phyloP scores from a whole-genome alignment of 2,329 filamentous ascomycete species.

The Phaeophleospora eucalypticola region DNA sequence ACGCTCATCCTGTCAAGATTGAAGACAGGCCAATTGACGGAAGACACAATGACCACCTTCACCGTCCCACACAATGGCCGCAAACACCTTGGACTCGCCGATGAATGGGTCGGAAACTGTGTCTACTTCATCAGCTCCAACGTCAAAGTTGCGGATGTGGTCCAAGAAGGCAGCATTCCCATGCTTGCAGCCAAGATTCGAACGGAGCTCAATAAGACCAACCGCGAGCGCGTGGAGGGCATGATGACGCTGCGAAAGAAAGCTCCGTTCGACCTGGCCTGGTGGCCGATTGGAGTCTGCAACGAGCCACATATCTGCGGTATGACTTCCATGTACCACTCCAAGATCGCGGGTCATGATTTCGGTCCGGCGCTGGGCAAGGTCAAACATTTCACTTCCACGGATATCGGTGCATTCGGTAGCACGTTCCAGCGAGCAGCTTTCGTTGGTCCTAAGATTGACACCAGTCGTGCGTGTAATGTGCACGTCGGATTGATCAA shows the following conservation, averaged over 20 bases:
- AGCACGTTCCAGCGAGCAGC: conserved; percentile 15
- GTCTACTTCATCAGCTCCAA: conserved; percentile 18
- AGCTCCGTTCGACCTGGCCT: conserved; percentile 14
- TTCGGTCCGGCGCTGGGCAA: conserved; percentile 12
- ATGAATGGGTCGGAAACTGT: conserved; percentile 20
- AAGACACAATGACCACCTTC: conserved; percentile 14
- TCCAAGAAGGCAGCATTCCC: conserved; percentile 13
- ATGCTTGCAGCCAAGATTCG: conserved; percentile 17
- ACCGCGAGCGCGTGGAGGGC: conserved; percentile 13
- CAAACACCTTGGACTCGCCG: conserved; percentile 14
- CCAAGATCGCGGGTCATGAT: conserved; percentile 12
- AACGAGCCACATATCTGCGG: conserved; percentile 13
- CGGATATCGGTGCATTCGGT: conserved; percentile 18
- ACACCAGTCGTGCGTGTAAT: conserved; percentile 14
- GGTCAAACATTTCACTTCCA: conserved; percentile 19
- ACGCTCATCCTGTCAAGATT: conserved; percentile 15
- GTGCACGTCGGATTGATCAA: conserved; percentile 17
- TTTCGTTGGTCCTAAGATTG: conserved; percentile 19
- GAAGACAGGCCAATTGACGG: conserved; percentile 14
- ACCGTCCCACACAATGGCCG: conserved; percentile 20
- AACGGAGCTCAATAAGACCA: conserved; percentile 11
- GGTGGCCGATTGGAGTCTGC: conserved; percentile 17
- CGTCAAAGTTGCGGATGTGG: conserved; percentile 12
- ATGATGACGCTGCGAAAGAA: conserved; percentile 11
- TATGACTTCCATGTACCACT: conserved; percentile 20